Percentiles rank a stretch among this genome's conserved stretches.
Conservation (phyloP, 768 basidiomycete genomes). For the Leccinellum albellum region DNA sequence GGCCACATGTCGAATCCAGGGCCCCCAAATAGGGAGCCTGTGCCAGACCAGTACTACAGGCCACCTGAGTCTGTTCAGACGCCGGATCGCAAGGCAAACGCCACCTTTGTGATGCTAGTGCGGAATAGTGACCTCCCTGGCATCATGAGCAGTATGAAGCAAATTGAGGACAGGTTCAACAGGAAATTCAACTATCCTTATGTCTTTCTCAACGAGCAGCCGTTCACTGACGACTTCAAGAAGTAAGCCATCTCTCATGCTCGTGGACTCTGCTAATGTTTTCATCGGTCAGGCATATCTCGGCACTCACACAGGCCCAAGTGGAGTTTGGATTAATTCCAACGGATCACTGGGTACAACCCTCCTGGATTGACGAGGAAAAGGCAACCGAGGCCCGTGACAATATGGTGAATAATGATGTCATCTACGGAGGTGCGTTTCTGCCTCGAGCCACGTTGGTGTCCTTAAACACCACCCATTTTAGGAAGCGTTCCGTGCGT, state of each 20-base stretch:
- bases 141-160: slow-evolving; percentile 60
- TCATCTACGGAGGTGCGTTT: slow-evolving; percentile 61
- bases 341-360: slow-evolving; percentile 70
- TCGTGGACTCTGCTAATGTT: slow-evolving; percentile 4
- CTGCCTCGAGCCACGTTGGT: background rate
- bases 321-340: slow-evolving; percentile 65
- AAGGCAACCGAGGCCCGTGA: slow-evolving; percentile 54
- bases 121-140: slow-evolving; percentile 62
- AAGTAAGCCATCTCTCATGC: slow-evolving; percentile 34
- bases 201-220: slow-evolving; percentile 84
- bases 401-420: slow-evolving; percentile 58
- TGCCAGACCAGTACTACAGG: slow-evolving; percentile 58
- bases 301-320: slow-evolving; percentile 25
- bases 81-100: slow-evolving; percentile 68
- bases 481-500: slow-evolving; percentile 73
- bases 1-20: slow-evolving; percentile 17
- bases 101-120: slow-evolving; percentile 77
- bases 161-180: slow-evolving; percentile 89
- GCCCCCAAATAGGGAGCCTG: slow-evolving; percentile 54
- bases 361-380: slow-evolving; percentile 71
- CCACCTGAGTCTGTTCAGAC: slow-evolving; percentile 33
- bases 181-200: slow-evolving; percentile 75
- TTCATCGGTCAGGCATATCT: slow-evolving; percentile 27
- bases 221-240: slow-evolving; percentile 75
- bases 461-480: background rate